Percentiles rank a stretch among this genome's conserved stretches.
These are phyloP conservation scores for Reutealis trisperma DNA, from an alignment of 345 rosid genomes.

Conservation along the genomic window DNA sequence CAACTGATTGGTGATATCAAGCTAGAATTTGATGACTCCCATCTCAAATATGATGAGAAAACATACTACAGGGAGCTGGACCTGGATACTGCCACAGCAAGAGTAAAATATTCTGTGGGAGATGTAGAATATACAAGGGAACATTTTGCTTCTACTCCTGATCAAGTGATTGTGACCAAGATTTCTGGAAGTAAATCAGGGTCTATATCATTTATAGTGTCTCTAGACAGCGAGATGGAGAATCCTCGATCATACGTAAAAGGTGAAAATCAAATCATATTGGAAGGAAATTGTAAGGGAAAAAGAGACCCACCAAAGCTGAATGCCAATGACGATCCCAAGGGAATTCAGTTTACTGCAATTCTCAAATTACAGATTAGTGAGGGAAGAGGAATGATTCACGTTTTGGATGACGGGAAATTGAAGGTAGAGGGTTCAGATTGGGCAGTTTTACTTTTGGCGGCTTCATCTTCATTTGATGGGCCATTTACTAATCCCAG, in stretches of 20 bases:
- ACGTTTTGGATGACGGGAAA: constrained; percentile 53
- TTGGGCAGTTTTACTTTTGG: constrained; percentile 67
- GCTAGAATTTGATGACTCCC: constrained; percentile 72
- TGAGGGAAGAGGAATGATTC: constrained; percentile 46
- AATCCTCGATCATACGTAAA: constrained; percentile 49
- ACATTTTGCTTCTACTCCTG: constrained; percentile 69
- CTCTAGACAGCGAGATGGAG: constrained; percentile 59
- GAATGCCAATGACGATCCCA: constrained; percentile 41
- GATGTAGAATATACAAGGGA: constrained; percentile 63
- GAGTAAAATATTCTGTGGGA: constrained; percentile 63
- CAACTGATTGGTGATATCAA: constrained; percentile 85
- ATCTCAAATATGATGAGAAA: constrained; percentile 55
- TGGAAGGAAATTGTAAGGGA: constrained; percentile 74
- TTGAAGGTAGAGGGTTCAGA: constrained; percentile 73
- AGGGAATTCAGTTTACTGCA: constrained; percentile 71
- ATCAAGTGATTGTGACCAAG: constrained; percentile 68
- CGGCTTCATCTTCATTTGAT: constrained; percentile 75
- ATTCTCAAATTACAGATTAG: constrained; percentile 68
- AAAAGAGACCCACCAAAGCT: constrained; percentile 56
- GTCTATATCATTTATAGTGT: constrained; percentile 61
- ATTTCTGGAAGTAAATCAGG: constrained; percentile 65
- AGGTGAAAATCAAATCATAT: constrained; percentile 52
- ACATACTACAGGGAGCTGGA: constrained; percentile 89
- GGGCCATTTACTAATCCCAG: constrained; percentile 74
- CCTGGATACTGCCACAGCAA: constrained; percentile 76